Conservation (phyloP, 352 stramenopile species). For the Pythium sp. region DNA sequence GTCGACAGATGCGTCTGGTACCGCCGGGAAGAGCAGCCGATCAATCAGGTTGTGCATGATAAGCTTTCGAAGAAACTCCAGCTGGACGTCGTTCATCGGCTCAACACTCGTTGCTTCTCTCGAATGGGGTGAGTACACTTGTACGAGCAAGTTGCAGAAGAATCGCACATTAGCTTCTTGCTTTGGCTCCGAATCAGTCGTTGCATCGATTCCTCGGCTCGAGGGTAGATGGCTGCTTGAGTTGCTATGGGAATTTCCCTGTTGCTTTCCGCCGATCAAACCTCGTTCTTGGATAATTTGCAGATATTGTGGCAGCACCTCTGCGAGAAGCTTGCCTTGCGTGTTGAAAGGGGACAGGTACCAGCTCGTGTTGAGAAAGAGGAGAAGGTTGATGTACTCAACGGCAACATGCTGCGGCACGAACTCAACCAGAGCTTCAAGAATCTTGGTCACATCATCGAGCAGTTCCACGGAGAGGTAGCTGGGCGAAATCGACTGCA, state of each 20-base stretch:
- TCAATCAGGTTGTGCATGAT: slow-evolving; percentile 74
- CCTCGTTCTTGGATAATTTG: slow-evolving; percentile 42
- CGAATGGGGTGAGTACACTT: slow-evolving; percentile 47
- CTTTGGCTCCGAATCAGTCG: slow-evolving; percentile 24
- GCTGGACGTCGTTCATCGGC: slow-evolving; percentile 30
- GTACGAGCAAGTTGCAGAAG: slow-evolving; percentile 74
- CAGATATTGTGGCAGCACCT: slow-evolving; percentile 61
- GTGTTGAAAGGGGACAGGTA: slow-evolving; percentile 76
- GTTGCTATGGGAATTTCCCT: slow-evolving; percentile 4
- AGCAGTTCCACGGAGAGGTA: slow-evolving; percentile 64
- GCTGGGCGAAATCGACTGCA: slow-evolving; percentile 71
- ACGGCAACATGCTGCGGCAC: slow-evolving; percentile 31
- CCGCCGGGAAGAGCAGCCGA: slow-evolving; percentile 48
- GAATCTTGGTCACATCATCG: slow-evolving; percentile 55
- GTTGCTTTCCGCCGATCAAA: background rate
- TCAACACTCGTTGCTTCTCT: slow-evolving; percentile 24
- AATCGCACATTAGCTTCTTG: slow-evolving; percentile 60
- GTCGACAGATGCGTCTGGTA: slow-evolving; percentile 28
- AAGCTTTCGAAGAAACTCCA: slow-evolving; percentile 42
- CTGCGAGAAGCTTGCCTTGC: slow-evolving; percentile 60
- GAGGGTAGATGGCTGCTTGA: slow-evolving; percentile 14
- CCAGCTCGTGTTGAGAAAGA: slow-evolving; percentile 81
- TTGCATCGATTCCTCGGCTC: slow-evolving; percentile 18
- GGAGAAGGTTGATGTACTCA: slow-evolving; percentile 56
- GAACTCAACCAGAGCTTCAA: slow-evolving; percentile 52